Conservation (phyloP, 1,139 yeast species). For the Wickerhamomyces sp. region DNA sequence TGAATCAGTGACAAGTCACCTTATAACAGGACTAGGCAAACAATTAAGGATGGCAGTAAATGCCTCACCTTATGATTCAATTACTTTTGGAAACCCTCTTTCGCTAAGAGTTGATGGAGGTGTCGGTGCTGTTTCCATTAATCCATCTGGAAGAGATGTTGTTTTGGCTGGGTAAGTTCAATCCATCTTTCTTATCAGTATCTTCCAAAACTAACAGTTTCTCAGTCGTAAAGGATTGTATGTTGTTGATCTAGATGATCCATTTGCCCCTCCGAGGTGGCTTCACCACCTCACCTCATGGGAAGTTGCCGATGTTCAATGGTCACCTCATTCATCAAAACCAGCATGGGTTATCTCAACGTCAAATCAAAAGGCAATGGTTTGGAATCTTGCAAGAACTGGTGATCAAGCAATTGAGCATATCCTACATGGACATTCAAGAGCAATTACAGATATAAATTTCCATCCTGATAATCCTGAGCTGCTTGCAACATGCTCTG, state of each 20-base stretch:
- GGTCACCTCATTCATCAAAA: slow-evolving; percentile 86
- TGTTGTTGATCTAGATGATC: slow-evolving; percentile 91
- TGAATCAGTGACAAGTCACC: too few relatives aligned
- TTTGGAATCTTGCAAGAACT: slow-evolving; percentile 85
- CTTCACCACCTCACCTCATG: slow-evolving; percentile 88
- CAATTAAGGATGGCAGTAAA: slow-evolving; percentile 8
- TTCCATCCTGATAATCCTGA: slow-evolving; percentile 89
- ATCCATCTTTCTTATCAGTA: too few relatives aligned
- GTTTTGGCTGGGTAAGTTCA: slow-evolving; percentile 68
- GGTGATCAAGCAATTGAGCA: slow-evolving; percentile 78
- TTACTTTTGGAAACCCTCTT: slow-evolving; percentile 73
- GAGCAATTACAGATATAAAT: slow-evolving; percentile 95
- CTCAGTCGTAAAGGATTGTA: slow-evolving; percentile 69
- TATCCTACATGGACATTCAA: slow-evolving; percentile 80
- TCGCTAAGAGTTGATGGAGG: slow-evolving; percentile 89
- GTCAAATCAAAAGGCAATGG: slow-evolving; percentile 88
- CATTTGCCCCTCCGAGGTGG: slow-evolving; percentile 93
- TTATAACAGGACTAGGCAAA: too few relatives aligned
- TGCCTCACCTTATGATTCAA: slow-evolving; percentile 32
- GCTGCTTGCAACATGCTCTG: slow-evolving; percentile 86
- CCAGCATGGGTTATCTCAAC: slow-evolving; percentile 94
- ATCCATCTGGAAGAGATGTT: slow-evolving; percentile 92
- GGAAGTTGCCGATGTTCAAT: slow-evolving; percentile 98
- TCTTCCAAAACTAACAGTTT: neutral
- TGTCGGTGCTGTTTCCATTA: slow-evolving; percentile 87